Conservation (phyloP, 1,284 basidiomycete genomes). For the Heterobasidion occidentale region DNA sequence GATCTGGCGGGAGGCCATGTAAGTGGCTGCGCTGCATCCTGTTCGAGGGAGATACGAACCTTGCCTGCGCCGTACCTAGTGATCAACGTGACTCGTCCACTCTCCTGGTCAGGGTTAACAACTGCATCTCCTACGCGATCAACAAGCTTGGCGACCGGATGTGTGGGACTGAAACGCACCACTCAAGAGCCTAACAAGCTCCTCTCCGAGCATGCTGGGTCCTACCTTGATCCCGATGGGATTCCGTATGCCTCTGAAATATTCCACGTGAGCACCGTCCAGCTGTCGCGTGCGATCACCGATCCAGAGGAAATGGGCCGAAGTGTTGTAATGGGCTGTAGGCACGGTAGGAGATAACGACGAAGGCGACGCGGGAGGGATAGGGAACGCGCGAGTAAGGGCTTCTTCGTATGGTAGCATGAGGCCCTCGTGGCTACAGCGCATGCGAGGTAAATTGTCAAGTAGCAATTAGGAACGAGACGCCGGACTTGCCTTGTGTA, state of each 20-base stretch:
- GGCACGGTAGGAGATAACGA: slow-evolving; percentile 22
- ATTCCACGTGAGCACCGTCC: slow-evolving; percentile 91
- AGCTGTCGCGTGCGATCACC: slow-evolving; percentile 95
- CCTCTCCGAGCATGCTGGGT: slow-evolving; percentile 75
- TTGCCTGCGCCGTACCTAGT: slow-evolving; percentile 89
- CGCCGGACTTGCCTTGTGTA: slow-evolving; percentile 68
- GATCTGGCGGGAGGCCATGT: slow-evolving; percentile 39
- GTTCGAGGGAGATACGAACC: slow-evolving; percentile 29
- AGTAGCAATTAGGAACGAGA: background rate
- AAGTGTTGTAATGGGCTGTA: slow-evolving; percentile 59
- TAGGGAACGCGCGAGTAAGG: slow-evolving; percentile 64
- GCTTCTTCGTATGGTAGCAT: slow-evolving; percentile 93
- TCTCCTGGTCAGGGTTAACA: slow-evolving; percentile 80
- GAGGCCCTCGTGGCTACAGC: slow-evolving; percentile 83
- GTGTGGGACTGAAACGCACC: slow-evolving; percentile 36
- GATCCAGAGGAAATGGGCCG: slow-evolving; percentile 95
- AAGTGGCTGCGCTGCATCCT: background rate
- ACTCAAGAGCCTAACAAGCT: slow-evolving; percentile 76
- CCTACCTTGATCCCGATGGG: slow-evolving; percentile 97
- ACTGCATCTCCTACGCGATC: slow-evolving; percentile 35
- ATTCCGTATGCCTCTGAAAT: slow-evolving; percentile 91
- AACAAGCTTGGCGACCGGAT: background rate
- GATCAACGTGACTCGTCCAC: slow-evolving; percentile 85
- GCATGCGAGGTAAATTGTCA: background rate
- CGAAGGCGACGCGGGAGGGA: slow-evolving; percentile 25